Conservation (phyloP, 495 filamentous ascomycete species). For the Entonaema liquescens region DNA sequence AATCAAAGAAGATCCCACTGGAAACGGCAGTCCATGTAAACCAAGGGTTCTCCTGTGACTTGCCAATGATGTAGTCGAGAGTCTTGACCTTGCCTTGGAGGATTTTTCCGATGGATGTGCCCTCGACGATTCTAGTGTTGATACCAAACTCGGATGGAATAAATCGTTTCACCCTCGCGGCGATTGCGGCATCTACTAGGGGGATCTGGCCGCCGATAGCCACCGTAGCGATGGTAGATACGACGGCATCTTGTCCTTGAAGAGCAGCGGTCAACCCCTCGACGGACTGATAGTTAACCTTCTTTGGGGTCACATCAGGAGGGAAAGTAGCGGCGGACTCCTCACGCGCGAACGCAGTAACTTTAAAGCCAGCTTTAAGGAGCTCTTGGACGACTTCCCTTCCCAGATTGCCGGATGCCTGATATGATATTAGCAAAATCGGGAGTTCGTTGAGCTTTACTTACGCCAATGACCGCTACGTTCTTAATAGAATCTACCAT, state of each 20-base stretch:
- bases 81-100: constrained; percentile 59
- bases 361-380: constrained; percentile 61
- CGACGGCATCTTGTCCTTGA: constrained; percentile 63
- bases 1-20: constrained; percentile 62
- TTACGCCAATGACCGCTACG: constrained; percentile 61
- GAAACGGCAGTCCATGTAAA: constrained; percentile 63
- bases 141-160: constrained; percentile 72
- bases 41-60: constrained; percentile 45
- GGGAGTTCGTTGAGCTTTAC: constrained; percentile 12
- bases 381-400: constrained; percentile 63
- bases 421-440: not conserved
- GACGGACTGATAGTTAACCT: constrained; percentile 65
- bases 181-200: constrained; percentile 68
- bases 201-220: constrained; percentile 52
- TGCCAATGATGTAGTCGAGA: constrained; percentile 59
- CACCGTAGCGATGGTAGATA: constrained; percentile 57
- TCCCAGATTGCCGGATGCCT: constrained; percentile 70
- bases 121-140: constrained; percentile 51
- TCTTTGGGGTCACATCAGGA: constrained; percentile 49
- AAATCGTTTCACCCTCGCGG: constrained; percentile 67
- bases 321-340: constrained; percentile 51
- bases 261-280: constrained; percentile 61
- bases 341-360: constrained; percentile 66
- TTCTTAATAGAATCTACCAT: constrained; percentile 60
- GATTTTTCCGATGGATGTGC: constrained; percentile 51